Base-by-base conservation (phyloP, 345 rosid species). In the Acer campestre region DNA sequence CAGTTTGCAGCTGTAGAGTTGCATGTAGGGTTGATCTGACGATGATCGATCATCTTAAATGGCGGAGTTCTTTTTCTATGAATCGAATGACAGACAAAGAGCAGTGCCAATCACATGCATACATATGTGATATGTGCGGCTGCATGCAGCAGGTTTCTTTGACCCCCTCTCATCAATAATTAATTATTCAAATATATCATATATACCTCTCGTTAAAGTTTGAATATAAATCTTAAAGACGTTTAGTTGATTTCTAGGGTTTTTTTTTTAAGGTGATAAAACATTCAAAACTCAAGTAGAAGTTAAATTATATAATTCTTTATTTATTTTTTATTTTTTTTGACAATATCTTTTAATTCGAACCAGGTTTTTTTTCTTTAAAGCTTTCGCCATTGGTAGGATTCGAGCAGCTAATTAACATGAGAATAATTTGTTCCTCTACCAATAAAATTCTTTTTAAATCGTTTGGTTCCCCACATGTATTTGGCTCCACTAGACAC, bases 41-140 rank as follows among this genome's bases (percentile, higher is more conserved):
- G 38, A 68, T 35, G 31, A 8, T 70, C 76, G 31, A 8, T 70
- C 76, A 29, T 22, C 79, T 53, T 79, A n/a, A 69, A 62, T 79
- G 59, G 49, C n/a, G 48, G n/a, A n/a, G 53, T n/a, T 5, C 51
- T 69, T 35, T 13, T 35, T 35, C 6, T 8, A 16, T 35, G 62
- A 49, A 56, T 29, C 23, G 3, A 44, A 29, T 16, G 38, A 17
- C 76, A 38, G 58, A 75, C 7, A 27, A 44, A 67, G 67, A 14
- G 49, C 73, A 75, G 63, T 20, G 4, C 7, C 61, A 59, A 55
- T 63, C 71, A 51, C 79, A 63, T 27, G 51, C 25, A 38, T 35
- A 22, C 14, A 22, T 17, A 58, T 65, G 61, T 61, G 70, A 22
- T 17, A 58, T 65, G 61, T 61, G 70, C 16, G 35, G 16, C 78